Percentiles rank a stretch among this genome's conserved stretches.
These are phyloP conservation scores for Pyrenula massariospora DNA, from an alignment of 495 filamentous ascomycete genomes.

Conservation along the genomic window DNA sequence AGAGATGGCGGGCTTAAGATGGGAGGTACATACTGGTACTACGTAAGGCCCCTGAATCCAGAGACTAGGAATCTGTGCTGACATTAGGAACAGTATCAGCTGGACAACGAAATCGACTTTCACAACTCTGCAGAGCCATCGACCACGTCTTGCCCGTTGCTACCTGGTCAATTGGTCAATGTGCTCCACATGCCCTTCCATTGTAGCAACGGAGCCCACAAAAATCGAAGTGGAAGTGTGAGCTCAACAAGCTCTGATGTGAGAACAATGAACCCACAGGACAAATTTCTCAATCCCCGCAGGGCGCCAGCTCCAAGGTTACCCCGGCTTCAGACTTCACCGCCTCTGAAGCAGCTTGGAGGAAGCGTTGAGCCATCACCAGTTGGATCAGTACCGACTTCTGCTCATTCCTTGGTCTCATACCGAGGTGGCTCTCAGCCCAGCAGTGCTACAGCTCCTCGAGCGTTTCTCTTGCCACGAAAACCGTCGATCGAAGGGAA, in stretches of 20 bases:
- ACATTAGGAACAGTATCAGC: constrained; percentile 49
- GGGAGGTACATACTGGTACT: constrained; percentile 92
- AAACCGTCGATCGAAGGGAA: constrained; percentile 11
- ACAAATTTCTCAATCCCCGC: constrained; percentile 61
- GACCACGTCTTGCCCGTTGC: constrained; percentile 71
- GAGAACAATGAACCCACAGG: constrained; percentile 66
- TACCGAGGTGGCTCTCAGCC: constrained; percentile 26
- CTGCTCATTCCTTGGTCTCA: not conserved
- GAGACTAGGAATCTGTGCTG: constrained; percentile 3
- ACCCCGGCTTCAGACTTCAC: constrained; percentile 43
- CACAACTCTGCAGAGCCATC: constrained; percentile 58
- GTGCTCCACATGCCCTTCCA: constrained; percentile 69
- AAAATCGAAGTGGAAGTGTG: constrained; percentile 21
- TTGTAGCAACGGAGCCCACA: constrained; percentile 30
- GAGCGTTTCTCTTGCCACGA: constrained; percentile 4
- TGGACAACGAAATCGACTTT: constrained; percentile 63
- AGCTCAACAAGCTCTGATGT: constrained; percentile 32
- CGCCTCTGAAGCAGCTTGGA: constrained; percentile 30
- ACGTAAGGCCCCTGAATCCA: constrained; percentile 42
- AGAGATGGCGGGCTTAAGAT: constrained; percentile 75
- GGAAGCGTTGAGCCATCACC: constrained; percentile 1
- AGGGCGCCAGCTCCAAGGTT: constrained; percentile 31
- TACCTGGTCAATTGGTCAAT: constrained; percentile 79
- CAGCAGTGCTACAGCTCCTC: constrained; percentile 15
- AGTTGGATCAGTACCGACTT: not conserved